Evolutionary conservation across 495 filamentous ascomycete species (phyloP).

Genomic region (Penicillium silybi): DNA sequence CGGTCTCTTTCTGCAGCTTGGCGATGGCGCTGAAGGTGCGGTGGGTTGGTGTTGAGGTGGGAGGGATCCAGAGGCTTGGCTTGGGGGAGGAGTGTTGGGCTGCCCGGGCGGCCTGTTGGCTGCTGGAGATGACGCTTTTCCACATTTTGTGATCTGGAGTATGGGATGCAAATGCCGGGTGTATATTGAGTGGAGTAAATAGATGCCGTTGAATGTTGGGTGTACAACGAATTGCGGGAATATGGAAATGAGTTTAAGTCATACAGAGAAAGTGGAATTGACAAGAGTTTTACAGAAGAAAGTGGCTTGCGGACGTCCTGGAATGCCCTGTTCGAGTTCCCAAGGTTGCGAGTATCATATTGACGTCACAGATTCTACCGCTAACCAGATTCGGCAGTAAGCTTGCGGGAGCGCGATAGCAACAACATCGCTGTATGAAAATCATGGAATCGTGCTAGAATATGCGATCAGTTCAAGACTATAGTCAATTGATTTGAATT

Average conservation of each 20-base stretch:
- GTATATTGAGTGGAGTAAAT: not conserved
- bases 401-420: not conserved
- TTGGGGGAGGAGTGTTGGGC: not conserved
- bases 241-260: not conserved
- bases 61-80: not conserved
- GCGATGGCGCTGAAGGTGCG: conserved; percentile 15
- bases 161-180: not conserved
- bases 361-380: conserved; percentile 34
- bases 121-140: conserved; percentile 22
- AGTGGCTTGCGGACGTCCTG: not conserved
- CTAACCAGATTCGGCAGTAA: conserved; percentile 19
- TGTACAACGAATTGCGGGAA: not conserved
- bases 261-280: not conserved
- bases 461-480: not conserved
- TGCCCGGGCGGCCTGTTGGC: conserved; percentile 16
- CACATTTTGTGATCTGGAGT: conserved; percentile 15
- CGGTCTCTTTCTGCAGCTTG: conserved; percentile 12
- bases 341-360: conserved; percentile 20
- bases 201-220: not conserved
- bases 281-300: not conserved
- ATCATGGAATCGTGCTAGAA: not conserved
- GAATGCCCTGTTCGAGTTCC: conserved; percentile 5
- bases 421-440: not conserved
- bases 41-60: not conserved
- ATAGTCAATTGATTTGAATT: too few species aligned